Evolutionary conservation across 129 eudicot genomes (phyloP).

Genomic region (Dittrichia graveolens): DNA sequence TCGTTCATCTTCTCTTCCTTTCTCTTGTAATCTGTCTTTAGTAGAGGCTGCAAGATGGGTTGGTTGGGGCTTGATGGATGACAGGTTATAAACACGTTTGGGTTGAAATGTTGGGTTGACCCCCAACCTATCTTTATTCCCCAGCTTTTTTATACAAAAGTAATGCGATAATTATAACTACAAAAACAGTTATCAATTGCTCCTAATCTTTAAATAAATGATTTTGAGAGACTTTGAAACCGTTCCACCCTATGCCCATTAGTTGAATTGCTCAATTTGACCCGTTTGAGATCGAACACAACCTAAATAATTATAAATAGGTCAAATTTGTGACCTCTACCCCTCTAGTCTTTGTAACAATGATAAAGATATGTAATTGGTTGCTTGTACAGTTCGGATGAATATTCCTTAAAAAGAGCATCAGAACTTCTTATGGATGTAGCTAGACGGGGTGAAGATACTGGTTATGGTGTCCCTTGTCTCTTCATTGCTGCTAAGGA

Average conservation of each 20-base stretch:
- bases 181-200: too few relatives aligned
- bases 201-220: too few relatives aligned
- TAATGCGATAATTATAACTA: too few relatives aligned
- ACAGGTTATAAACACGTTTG: too few relatives aligned
- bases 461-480: constrained; percentile 84
- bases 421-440: constrained; percentile 77
- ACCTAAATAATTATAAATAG: background rate
- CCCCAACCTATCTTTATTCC: too few relatives aligned
- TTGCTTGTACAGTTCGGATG: constrained; percentile 68
- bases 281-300: background rate
- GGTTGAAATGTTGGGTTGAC: too few relatives aligned
- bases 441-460: constrained; percentile 90
- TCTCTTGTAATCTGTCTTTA: too few relatives aligned
- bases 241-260: background rate
- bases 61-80: too few relatives aligned
- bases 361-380: background rate
- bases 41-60: too few relatives aligned
- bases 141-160: too few relatives aligned
- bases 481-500: constrained; percentile 88
- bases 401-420: constrained; percentile 80
- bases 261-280: background rate
- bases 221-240: too few relatives aligned
- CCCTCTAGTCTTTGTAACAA: background rate
- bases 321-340: background rate
- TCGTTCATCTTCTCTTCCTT: too few relatives aligned